Evolutionary conservation across 176 grass and related monocot species (phyloP), one percentile per base, ranked within the genome.

Genomic region (Puya raimondii): DNA sequence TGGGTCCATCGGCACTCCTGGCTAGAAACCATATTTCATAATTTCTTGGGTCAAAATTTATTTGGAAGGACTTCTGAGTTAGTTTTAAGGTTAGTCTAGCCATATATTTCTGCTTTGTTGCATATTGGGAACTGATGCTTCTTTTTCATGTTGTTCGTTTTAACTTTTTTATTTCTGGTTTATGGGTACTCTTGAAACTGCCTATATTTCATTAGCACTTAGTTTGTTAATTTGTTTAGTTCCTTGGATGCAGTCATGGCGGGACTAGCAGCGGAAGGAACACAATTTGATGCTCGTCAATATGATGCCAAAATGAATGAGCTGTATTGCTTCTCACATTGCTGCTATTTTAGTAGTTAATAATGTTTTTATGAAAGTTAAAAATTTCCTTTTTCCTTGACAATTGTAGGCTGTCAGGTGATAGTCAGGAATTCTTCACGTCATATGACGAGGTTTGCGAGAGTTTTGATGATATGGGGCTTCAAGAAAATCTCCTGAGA

Each of bases 261-360:
- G 18, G 65, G 65, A 67, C 1, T 2, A n/a, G 65, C 65, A 67
- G 15, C 4, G 18, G 65, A 67, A 48, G 65, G 65, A 67, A 47
- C 65, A 47, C 65, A 67, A 48, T 67, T 67, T 49, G 65, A 67
- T 67, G 65, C 65, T 47, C 65, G 65, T 16, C 65, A 67, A 67
- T 67, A 48, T 18, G 65, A 67, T 67, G 3, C 65, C 16, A 67
- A 49, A 47, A 67, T 67, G 65, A 67, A 18, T 67, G 65, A 67
- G 65, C 29, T 67, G 65, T 67, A 67, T 67, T 67, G 15, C 26
- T 16, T 49, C 15, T 67, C 18, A 49, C 65, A 3, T 67, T 61
- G 16, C 21, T 61, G 8, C 56, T 61, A 20, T 61, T 61, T 42
- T 42, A 42, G 33, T 42, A 4, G 4, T 42, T 1, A 42, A 42